phyloP scores from a whole-genome alignment of 2,329 filamentous ascomycete genomes.

The Elsinoe ampelina region DNA sequence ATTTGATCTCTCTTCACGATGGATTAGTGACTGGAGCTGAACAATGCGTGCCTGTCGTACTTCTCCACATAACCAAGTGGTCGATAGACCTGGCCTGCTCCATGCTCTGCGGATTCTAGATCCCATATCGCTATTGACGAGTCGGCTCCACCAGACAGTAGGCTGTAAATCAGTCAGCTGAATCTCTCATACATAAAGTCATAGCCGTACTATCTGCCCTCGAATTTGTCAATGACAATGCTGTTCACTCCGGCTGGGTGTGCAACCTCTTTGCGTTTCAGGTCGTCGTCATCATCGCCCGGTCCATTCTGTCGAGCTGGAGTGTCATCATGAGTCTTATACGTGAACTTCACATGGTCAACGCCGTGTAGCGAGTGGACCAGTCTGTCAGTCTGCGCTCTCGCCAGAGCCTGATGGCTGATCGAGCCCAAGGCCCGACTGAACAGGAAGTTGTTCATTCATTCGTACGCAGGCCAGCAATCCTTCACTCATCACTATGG shows the following conservation, averaged over 20 bases:
- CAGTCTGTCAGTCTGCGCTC: conserved; percentile 55
- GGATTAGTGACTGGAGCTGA: neutral
- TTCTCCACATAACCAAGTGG: conserved; percentile 40
- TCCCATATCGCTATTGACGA: conserved; percentile 82
- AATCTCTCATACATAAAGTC: neutral
- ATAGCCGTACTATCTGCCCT: conserved; percentile 57
- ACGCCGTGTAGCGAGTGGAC: conserved; percentile 60
- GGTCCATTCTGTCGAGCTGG: neutral
- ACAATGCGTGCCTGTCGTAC: conserved; percentile 3
- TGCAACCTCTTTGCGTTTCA: conserved; percentile 40
- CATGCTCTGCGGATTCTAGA: conserved; percentile 50
- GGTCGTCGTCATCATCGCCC: conserved; percentile 21
- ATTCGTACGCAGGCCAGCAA: neutral
- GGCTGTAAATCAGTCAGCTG: conserved; percentile 34
- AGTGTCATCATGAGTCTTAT: conserved; percentile 38
- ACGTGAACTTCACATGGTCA: conserved; percentile 61
- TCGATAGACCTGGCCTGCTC: conserved; percentile 17
- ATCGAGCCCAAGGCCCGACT: conserved; percentile 65
- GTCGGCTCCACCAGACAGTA: conserved; percentile 79
- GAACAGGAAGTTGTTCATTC: conserved; percentile 66
- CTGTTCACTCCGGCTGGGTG: conserved; percentile 73
- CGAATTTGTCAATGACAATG: conserved; percentile 71
- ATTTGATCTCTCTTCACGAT: conserved; percentile 26
- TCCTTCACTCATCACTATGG: neutral
- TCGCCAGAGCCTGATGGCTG: conserved; percentile 53